phyloP scores from a whole-genome alignment of 2,329 filamentous ascomycete genomes.

The Aspergillus ibericus region DNA sequence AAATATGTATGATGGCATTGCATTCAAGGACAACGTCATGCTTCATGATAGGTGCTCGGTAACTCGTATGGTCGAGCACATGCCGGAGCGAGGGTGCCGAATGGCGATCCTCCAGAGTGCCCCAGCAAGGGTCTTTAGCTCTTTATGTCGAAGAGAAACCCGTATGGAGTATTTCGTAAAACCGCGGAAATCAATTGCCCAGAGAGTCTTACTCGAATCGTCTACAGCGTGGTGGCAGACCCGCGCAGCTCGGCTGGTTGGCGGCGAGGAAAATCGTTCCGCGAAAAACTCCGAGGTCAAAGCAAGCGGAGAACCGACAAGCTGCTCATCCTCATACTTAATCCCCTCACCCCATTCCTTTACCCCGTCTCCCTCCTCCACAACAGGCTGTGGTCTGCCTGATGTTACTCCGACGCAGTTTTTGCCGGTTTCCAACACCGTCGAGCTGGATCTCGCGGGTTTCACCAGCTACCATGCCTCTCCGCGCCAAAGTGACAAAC shows the following conservation, averaged over 20 bases:
- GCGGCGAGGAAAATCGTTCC: slow-evolving; percentile 21
- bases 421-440: slow-evolving; percentile 41
- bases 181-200: background rate
- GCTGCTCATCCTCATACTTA: slow-evolving; percentile 25
- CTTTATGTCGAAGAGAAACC: too few species aligned
- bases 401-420: slow-evolving; percentile 47
- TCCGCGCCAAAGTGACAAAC: slow-evolving; percentile 72
- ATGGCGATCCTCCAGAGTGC: background rate
- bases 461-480: slow-evolving; percentile 64
- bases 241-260: slow-evolving; percentile 1
- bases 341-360: slow-evolving; percentile 15
- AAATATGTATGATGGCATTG: slow-evolving; percentile 15
- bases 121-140: background rate
- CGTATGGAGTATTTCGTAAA: background rate
- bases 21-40: background rate
- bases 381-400: slow-evolving; percentile 27
- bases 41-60: background rate
- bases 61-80: background rate
- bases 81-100: background rate
- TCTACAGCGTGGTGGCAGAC: background rate
- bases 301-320: slow-evolving; percentile 26
- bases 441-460: slow-evolving; percentile 50
- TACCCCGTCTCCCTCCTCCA: slow-evolving; percentile 10
- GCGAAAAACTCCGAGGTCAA: slow-evolving; percentile 36
- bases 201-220: background rate